Conservation (phyloP, 2,329 filamentous ascomycete species). For the Lithohypha guttulata region DNA sequence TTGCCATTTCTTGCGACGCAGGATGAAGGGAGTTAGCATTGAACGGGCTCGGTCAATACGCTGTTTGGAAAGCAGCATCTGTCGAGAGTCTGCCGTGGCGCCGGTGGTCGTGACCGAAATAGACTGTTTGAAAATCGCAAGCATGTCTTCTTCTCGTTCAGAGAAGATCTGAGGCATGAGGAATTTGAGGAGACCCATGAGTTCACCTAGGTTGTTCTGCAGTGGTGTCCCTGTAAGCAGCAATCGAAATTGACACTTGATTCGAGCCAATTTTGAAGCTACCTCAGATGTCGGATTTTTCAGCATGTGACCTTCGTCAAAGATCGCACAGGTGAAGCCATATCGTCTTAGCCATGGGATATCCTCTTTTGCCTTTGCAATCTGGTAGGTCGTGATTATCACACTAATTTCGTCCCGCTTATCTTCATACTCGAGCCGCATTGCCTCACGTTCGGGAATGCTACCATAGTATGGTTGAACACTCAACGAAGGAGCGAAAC, state of each 20-base stretch:
- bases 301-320: constrained; percentile 87
- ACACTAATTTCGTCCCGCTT: constrained; percentile 55
- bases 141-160: constrained; percentile 65
- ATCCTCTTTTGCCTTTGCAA: constrained; percentile 51
- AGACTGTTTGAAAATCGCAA: constrained; percentile 83
- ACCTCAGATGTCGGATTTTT: constrained; percentile 78
- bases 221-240: constrained; percentile 84
- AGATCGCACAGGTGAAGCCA: constrained; percentile 56
- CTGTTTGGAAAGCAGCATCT: constrained; percentile 73
- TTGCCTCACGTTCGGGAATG: constrained; percentile 55
- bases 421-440: constrained; percentile 56
- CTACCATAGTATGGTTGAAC: constrained; percentile 65
- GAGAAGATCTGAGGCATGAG: constrained; percentile 80
- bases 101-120: constrained; percentile 64
- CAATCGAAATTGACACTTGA: constrained; percentile 72
- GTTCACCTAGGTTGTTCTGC: constrained; percentile 90
- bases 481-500: constrained; percentile 67
- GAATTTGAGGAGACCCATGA: constrained; percentile 84
- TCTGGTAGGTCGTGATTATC: constrained; percentile 61
- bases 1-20: constrained; percentile 87
- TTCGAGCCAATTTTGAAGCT: constrained; percentile 67
- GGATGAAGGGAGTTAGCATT: constrained; percentile 89
- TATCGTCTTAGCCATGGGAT: constrained; percentile 52
- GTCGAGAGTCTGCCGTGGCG: constrained; percentile 37
- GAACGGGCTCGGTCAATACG: constrained; percentile 77